Conservation (phyloP, 371 early-diverging fungal genomes). For the Syncephalastrum contaminatum region DNA sequence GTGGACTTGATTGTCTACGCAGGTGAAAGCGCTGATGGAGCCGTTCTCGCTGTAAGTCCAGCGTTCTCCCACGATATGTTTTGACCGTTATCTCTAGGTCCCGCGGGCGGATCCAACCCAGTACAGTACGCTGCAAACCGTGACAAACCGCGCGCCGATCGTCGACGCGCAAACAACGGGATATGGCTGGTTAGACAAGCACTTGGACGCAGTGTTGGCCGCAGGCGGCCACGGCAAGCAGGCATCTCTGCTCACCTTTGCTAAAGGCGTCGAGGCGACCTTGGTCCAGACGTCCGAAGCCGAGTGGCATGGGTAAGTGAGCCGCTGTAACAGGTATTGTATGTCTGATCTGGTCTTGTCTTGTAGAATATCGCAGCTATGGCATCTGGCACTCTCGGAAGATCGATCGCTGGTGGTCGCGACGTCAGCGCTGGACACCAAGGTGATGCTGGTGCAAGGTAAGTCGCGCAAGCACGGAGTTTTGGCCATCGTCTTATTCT, state of each 20-base stretch:
- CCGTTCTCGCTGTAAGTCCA: slow-evolving; percentile 31
- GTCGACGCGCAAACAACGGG: slow-evolving; percentile 25
- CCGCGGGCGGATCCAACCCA: background rate
- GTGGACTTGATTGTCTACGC: slow-evolving; percentile 25
- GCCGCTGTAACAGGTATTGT: background rate
- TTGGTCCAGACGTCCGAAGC: slow-evolving; percentile 12
- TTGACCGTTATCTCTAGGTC: background rate
- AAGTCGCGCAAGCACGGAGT: background rate
- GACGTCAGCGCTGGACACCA: slow-evolving; percentile 2
- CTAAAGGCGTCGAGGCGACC: slow-evolving; percentile 21
- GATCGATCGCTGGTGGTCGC: background rate
- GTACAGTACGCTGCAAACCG: slow-evolving; percentile 17
- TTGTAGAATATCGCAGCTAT: background rate
- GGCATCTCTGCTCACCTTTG: slow-evolving; percentile 26
- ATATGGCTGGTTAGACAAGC: slow-evolving; percentile 2
- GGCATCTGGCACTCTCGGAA: too few species aligned
- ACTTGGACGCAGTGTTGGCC: slow-evolving; percentile 14
- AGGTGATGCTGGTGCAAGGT: slow-evolving; percentile 4
- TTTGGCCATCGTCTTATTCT: background rate
- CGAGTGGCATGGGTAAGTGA: slow-evolving; percentile 32
- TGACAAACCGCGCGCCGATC: slow-evolving; percentile 38
- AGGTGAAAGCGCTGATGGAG: slow-evolving; percentile 41
- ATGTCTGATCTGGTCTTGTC: too few species aligned
- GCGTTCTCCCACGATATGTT: background rate
- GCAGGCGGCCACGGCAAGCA: slow-evolving; percentile 30